Percentiles rank a stretch among this genome's conserved stretches.
These are phyloP conservation scores for Viola odorata DNA, from an alignment of 345 rosid genomes.

Conservation along the genomic window DNA sequence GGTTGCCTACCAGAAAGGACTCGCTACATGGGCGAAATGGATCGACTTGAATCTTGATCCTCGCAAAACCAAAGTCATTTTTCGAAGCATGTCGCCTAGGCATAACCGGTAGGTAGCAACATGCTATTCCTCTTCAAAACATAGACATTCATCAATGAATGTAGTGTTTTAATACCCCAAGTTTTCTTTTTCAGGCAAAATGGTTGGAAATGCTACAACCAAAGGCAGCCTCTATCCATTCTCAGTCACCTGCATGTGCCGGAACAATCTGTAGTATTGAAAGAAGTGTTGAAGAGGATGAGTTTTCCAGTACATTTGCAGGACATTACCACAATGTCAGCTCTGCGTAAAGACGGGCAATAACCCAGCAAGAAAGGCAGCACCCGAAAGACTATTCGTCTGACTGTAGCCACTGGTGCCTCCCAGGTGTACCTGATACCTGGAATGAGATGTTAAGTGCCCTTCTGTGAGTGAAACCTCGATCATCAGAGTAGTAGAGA, in stretches of 20 bases:
- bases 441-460: conserved; percentile 90
- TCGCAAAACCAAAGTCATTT: conserved; percentile 46
- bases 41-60: conserved; percentile 56
- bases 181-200: conserved; percentile 44
- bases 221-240: conserved; percentile 54
- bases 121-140: neutral
- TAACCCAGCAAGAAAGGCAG: conserved; percentile 48
- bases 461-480: conserved; percentile 26
- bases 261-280: conserved; percentile 50
- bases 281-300: conserved; percentile 62
- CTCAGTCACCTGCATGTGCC: conserved; percentile 65
- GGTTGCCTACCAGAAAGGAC: conserved; percentile 64
- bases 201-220: conserved; percentile 86
- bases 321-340: conserved; percentile 74
- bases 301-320: conserved; percentile 72
- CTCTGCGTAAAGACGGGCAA: conserved; percentile 70
- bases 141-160: no score
- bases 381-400: conserved; percentile 40
- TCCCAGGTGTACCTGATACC: conserved; percentile 89
- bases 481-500: neutral
- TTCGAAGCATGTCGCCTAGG: conserved; percentile 65
- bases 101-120: conserved; percentile 49
- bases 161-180: no score
- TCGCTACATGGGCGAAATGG: conserved; percentile 75
- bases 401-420: conserved; percentile 97